Conservation (phyloP, 768 basidiomycete genomes). For the Suillus tomentosus region DNA sequence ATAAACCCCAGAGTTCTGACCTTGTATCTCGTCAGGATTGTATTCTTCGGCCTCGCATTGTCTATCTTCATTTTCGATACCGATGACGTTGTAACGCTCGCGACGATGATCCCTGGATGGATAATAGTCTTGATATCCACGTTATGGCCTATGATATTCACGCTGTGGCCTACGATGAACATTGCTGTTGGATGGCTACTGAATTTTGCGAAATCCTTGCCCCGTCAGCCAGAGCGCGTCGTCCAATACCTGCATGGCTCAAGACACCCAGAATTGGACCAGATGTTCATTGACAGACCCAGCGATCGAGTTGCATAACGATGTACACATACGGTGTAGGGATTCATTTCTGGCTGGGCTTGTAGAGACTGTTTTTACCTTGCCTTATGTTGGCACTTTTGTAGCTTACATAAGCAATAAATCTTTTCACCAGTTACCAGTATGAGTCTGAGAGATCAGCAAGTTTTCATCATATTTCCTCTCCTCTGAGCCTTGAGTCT, state of each 20-base stretch:
- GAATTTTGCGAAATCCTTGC: neutral
- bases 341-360: no score
- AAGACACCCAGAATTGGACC: neutral
- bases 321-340: no score
- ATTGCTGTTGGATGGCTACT: neutral
- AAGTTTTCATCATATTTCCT: no score
- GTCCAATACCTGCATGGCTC: neutral
- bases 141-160: slow-evolving; percentile 24
- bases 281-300: no score
- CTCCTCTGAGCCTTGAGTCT: no score
- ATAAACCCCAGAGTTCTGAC: neutral
- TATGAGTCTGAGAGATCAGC: no score
- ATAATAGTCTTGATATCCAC: slow-evolving; percentile 21
- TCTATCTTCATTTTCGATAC: slow-evolving; percentile 27
- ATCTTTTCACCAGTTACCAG: no score
- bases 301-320: neutral
- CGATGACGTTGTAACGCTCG: slow-evolving; percentile 16
- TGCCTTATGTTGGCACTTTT: no score
- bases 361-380: no score
- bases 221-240: neutral
- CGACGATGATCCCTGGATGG: slow-evolving; percentile 19
- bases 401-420: no score
- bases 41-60: slow-evolving; percentile 31
- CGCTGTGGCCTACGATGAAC: slow-evolving; percentile 21
- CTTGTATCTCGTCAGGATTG: slow-evolving; percentile 21